These are phyloP conservation scores for Blastobotrys petasosporus DNA, from an alignment of 1,139 yeast species.

Conservation along the genomic window DNA sequence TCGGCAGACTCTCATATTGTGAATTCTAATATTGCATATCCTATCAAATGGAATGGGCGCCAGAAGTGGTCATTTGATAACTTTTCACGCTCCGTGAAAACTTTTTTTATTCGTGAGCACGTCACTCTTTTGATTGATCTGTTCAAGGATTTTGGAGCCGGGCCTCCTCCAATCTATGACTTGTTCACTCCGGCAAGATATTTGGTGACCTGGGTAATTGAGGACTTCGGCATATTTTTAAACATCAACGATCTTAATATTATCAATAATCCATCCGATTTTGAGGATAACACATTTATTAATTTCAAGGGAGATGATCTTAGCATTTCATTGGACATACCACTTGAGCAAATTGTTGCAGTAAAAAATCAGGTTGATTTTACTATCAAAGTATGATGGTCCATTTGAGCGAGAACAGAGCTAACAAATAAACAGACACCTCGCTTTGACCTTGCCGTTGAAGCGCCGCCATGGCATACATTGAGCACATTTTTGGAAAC, in stretches of 20 bases:
- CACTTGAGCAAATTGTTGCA: slow-evolving; percentile 55
- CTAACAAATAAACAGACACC: slow-evolving; percentile 40
- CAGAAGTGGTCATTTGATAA: slow-evolving; percentile 62
- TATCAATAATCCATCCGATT: slow-evolving; percentile 81
- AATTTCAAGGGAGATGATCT: slow-evolving; percentile 66
- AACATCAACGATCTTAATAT: slow-evolving; percentile 85
- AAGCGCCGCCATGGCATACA: slow-evolving; percentile 92
- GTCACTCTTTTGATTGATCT: slow-evolving; percentile 67
- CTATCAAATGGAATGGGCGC: slow-evolving; percentile 75
- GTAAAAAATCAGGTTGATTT: slow-evolving; percentile 53
- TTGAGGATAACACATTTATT: slow-evolving; percentile 68
- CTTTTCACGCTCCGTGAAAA: slow-evolving; percentile 46
- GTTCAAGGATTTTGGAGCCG: slow-evolving; percentile 69
- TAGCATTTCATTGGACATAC: slow-evolving; percentile 45
- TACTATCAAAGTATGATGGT: slow-evolving; percentile 32
- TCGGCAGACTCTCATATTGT: slow-evolving; percentile 56
- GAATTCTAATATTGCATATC: slow-evolving; percentile 56
- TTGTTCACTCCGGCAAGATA: slow-evolving; percentile 67
- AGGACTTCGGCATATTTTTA: slow-evolving; percentile 56
- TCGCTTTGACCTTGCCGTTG: slow-evolving; percentile 53
- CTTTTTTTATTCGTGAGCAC: slow-evolving; percentile 81
- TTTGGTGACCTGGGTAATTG: slow-evolving; percentile 51
- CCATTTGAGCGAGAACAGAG: neutral
- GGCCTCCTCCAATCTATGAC: slow-evolving; percentile 66
- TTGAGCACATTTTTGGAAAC: slow-evolving; percentile 60